phyloP scores from a whole-genome alignment of 129 eudicot genomes.

The Apium graveolens region DNA sequence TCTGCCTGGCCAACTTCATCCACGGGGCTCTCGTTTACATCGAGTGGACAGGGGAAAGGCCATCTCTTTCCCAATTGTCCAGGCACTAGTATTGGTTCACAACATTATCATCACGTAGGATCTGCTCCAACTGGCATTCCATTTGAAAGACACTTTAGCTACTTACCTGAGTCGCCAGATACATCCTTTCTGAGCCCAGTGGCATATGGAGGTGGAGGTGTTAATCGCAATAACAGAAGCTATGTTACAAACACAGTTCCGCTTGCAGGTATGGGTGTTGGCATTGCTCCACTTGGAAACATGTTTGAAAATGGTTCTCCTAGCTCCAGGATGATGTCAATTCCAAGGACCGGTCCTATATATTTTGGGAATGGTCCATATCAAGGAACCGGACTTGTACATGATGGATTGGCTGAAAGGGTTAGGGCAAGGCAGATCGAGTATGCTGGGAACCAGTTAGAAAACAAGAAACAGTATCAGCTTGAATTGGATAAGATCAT shows the following conservation, averaged over 20 bases:
- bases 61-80: slow-evolving; percentile 46
- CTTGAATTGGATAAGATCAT: slow-evolving; percentile 88
- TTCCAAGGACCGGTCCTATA: slow-evolving; percentile 52
- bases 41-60: slow-evolving; percentile 34
- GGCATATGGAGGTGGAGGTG: slow-evolving; percentile 36
- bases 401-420: slow-evolving; percentile 50
- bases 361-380: slow-evolving; percentile 52
- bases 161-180: slow-evolving; percentile 64
- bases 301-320: slow-evolving; percentile 59
- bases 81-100: slow-evolving; percentile 40
- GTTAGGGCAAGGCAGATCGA: slow-evolving; percentile 56
- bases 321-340: slow-evolving; percentile 56
- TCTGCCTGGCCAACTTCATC: slow-evolving; percentile 63
- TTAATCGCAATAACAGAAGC: slow-evolving; percentile 30
- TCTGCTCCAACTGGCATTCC: slow-evolving; percentile 78
- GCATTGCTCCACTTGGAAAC: slow-evolving; percentile 37
- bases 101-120: slow-evolving; percentile 65
- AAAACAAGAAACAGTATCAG: slow-evolving; percentile 70
- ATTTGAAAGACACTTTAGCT: slow-evolving; percentile 50
- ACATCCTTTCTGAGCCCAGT: slow-evolving; percentile 39
- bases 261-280: slow-evolving; percentile 28
- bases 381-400: slow-evolving; percentile 36
- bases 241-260: slow-evolving; percentile 30
- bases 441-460: slow-evolving; percentile 50
- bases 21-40: slow-evolving; percentile 28